Conservation (phyloP, 2,329 filamentous ascomycete species). For the Ceratocystiopsis sp. region DNA sequence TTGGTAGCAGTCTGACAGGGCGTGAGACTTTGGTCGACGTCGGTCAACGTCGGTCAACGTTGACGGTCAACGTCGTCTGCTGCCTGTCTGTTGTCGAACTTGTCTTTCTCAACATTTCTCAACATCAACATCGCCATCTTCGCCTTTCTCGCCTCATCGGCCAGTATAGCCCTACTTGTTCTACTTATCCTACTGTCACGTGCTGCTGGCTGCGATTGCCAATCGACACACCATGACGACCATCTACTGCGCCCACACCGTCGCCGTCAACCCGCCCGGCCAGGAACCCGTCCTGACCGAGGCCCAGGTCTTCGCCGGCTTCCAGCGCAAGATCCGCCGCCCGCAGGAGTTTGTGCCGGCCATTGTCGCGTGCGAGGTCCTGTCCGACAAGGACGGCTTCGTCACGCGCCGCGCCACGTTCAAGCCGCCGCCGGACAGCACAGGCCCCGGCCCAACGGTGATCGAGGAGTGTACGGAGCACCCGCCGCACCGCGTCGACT, state of each 20-base stretch:
- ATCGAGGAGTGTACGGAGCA: conserved; percentile 16
- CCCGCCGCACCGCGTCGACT: conserved; percentile 16
- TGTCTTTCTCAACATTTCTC: too few relatives aligned
- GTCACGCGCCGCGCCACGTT: conserved; percentile 7
- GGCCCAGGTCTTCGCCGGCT: conserved; percentile 17
- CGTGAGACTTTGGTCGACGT: too few relatives aligned
- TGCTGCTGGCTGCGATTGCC: too few relatives aligned
- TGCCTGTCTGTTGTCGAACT: too few relatives aligned
- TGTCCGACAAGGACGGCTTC: conserved; percentile 12
- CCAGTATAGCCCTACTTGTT: too few relatives aligned
- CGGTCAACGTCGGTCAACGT: too few relatives aligned
- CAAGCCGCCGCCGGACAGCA: not conserved
- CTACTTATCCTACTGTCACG: too few relatives aligned
- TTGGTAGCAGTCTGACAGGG: too few relatives aligned
- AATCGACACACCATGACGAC: conserved; percentile 13
- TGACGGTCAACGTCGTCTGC: too few relatives aligned
- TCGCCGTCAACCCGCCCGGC: conserved; percentile 17
- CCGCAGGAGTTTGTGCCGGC: conserved; percentile 19
- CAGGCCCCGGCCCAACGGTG: conserved; percentile 4
- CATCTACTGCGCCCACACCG: conserved; percentile 14
- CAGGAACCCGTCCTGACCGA: conserved; percentile 13
- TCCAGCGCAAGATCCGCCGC: conserved; percentile 18
- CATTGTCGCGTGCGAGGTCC: conserved; percentile 14
- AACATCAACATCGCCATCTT: too few relatives aligned
- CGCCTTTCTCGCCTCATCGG: too few relatives aligned